Evolutionary conservation across 208 protist species (phyloP), one percentile per base, ranked within the genome.

Genomic region (Trypanosoma rangeli): DNA sequence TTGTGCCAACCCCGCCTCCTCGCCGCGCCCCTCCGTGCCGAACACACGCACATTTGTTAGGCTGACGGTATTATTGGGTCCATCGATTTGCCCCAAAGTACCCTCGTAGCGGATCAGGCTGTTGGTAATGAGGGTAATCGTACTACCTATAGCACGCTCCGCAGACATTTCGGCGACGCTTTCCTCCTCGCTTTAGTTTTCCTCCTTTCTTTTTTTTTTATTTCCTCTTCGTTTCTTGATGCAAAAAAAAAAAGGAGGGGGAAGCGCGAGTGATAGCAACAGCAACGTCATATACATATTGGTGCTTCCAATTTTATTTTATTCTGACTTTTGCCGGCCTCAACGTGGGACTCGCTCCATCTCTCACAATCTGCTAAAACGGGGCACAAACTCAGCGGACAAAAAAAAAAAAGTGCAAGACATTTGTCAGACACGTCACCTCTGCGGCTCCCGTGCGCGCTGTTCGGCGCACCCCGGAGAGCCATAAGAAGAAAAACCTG

Each of bases 61-160:
- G 70, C 82, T 91, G 26, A 97, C 89, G 37, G 89, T 97, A 80
- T 97, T 95, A 22, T 82, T 81, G 0, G 69, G 61, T 35, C 80
- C 63, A 83, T 94, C 83, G 71, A 97, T 86, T 58, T 72, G 68
- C 73, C 88, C 76, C 24, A 97, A 74, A 24, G 80, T 71, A 49
- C 92, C 90, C 82, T 93, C 92, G 68, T 95, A 97, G 59, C 92
- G 86, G 63, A 95, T 97, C 58, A 91, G 78, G 61, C 82, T 88
- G 68, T 92, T 94, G 77, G 90, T 97, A 79, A 93, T 92, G 46
- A 97, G 79, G 55, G 74, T 76, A 55, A 97, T 94, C 42, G 72
- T 61, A 69, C 82, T 86, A 44, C 92, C 89, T 74, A 92, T 61
- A 20, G 68, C 50, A 63, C 60, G 44, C 28, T 28, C 42, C 33